phyloP scores from a whole-genome alignment of 176 grass and related monocot genomes.

The Tillandsia leiboldiana region DNA sequence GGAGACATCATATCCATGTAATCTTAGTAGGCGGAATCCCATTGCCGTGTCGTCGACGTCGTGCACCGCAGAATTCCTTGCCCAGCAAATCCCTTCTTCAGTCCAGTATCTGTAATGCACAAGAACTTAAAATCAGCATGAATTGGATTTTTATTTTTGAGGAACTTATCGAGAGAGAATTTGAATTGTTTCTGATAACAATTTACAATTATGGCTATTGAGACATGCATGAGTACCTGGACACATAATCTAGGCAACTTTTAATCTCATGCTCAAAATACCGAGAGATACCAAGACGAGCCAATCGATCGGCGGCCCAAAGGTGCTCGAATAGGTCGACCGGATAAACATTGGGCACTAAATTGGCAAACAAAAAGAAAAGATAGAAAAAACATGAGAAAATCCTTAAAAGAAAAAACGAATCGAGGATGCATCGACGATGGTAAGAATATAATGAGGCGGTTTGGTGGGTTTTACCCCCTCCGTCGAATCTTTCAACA shows the following conservation, averaged over 20 bases:
- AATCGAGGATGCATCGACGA: background rate
- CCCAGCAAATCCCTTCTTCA: slow-evolving; percentile 86
- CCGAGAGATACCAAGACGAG: slow-evolving; percentile 4
- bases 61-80: slow-evolving; percentile 48
- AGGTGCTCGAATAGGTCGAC: slow-evolving; percentile 9
- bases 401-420: background rate
- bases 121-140: background rate
- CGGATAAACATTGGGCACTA: slow-evolving; percentile 13
- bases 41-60: slow-evolving; percentile 87
- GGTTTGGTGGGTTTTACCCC: slow-evolving; percentile 30
- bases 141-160: background rate
- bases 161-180: background rate
- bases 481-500: slow-evolving; percentile 53
- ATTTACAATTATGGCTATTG: background rate
- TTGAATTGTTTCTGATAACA: background rate
- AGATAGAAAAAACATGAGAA: background rate
- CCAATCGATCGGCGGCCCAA: slow-evolving; percentile 5
- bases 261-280: slow-evolving; percentile 7
- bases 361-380: background rate
- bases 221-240: background rate
- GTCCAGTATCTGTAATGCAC: slow-evolving; percentile 49
- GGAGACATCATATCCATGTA: slow-evolving; percentile 73
- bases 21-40: slow-evolving; percentile 70
- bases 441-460: background rate
- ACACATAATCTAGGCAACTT: background rate